These are phyloP conservation scores for Pestalotiopsis sp. DNA, from an alignment of 2,329 filamentous ascomycete species.

Conservation along the genomic window DNA sequence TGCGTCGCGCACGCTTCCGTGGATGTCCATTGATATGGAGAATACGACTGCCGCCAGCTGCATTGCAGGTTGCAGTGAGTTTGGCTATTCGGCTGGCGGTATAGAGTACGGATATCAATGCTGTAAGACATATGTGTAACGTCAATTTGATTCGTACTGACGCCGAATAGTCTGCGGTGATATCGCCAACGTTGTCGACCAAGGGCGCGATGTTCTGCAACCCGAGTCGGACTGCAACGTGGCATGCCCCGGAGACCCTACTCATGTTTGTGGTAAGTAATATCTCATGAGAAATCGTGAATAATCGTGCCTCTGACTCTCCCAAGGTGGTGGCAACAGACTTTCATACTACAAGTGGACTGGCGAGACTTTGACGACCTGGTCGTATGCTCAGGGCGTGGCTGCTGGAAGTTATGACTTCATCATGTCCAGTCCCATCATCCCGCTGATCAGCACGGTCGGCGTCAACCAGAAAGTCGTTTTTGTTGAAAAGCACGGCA, in stretches of 20 bases:
- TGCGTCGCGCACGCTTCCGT: slow-evolving; percentile 34
- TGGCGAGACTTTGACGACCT: slow-evolving; percentile 47
- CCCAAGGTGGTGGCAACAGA: slow-evolving; percentile 38
- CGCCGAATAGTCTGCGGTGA: slow-evolving; percentile 37
- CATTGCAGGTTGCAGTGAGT: slow-evolving; percentile 40
- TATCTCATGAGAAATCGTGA: not conserved
- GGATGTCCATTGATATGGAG: slow-evolving; percentile 37
- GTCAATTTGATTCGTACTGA: not conserved
- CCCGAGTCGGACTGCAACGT: slow-evolving; percentile 41
- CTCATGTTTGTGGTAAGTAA: slow-evolving; percentile 37
- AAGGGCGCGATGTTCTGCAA: slow-evolving; percentile 25
- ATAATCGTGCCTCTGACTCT: not conserved
- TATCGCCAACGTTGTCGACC: slow-evolving; percentile 26
- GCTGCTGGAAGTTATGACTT: slow-evolving; percentile 55
- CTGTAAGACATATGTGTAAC: slow-evolving; percentile 25
- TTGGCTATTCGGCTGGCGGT: slow-evolving; percentile 45
- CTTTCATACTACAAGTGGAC: slow-evolving; percentile 53
- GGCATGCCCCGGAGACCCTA: slow-evolving; percentile 35
- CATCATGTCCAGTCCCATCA: slow-evolving; percentile 53
- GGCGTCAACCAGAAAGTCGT: slow-evolving; percentile 55
- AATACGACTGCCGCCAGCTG: slow-evolving; percentile 44
- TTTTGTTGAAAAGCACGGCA: slow-evolving; percentile 59
- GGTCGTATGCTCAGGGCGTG: slow-evolving; percentile 49
- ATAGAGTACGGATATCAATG: slow-evolving; percentile 46
- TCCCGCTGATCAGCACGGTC: slow-evolving; percentile 56